Conservation (phyloP, 2,329 filamentous ascomycete genomes). For the Alternaria triticimaculans region DNA sequence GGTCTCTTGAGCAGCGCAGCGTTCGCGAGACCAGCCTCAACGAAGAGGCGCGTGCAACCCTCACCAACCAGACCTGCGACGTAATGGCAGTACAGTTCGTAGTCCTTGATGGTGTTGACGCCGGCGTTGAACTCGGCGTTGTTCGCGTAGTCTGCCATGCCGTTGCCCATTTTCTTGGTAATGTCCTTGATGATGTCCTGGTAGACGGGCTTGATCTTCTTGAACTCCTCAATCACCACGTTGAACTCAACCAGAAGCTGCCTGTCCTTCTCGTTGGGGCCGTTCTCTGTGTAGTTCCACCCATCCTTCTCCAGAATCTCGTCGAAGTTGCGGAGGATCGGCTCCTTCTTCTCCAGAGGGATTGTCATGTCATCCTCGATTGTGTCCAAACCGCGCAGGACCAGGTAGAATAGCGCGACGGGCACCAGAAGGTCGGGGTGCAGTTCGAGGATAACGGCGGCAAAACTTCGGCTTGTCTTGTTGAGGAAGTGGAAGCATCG, state of each 20-base stretch:
- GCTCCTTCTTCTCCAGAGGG: slow-evolving; percentile 79
- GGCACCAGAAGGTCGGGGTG: slow-evolving; percentile 93
- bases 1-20: slow-evolving; percentile 79
- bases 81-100: slow-evolving; percentile 97
- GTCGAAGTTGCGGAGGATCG: slow-evolving; percentile 82
- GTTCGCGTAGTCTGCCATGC: slow-evolving; percentile 94
- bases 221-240: slow-evolving; percentile 83
- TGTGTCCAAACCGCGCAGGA: slow-evolving; percentile 92
- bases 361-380: slow-evolving; percentile 99
- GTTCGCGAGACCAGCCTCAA: slow-evolving; percentile 85
- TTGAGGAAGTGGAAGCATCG: slow-evolving; percentile 88
- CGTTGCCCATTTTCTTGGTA: slow-evolving; percentile 92
- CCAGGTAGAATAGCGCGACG: slow-evolving; percentile 89
- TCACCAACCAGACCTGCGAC: slow-evolving; percentile 98
- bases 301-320: slow-evolving; percentile 79
- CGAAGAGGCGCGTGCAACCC: slow-evolving; percentile 87
- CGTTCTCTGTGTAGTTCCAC: slow-evolving; percentile 88
- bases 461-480: slow-evolving; percentile 90
- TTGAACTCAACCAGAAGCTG: slow-evolving; percentile 93
- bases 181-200: slow-evolving; percentile 89
- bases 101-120: slow-evolving; percentile 83
- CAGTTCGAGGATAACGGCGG: slow-evolving; percentile 91
- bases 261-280: slow-evolving; percentile 90
- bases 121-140: slow-evolving; percentile 85
- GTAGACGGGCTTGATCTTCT: slow-evolving; percentile 85